phyloP scores from a whole-genome alignment of 2,329 filamentous ascomycete species.

The Chaetomiaceae sp. region DNA sequence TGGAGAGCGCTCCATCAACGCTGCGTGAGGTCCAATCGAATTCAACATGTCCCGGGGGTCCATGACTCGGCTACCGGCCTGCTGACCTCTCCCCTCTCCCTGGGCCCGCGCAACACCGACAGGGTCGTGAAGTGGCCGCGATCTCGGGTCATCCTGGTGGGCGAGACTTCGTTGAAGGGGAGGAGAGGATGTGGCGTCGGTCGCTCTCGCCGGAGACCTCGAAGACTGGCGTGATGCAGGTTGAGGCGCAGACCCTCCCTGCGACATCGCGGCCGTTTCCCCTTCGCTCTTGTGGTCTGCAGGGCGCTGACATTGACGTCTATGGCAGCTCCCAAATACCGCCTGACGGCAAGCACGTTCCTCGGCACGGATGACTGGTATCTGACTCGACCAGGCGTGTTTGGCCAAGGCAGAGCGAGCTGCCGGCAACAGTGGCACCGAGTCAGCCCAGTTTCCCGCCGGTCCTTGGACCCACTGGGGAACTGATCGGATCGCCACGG shows the following conservation, averaged over 20 bases:
- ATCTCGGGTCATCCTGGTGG: conserved; percentile 28
- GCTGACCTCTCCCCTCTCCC: conserved; percentile 26
- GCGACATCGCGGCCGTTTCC: conserved; percentile 59
- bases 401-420: conserved; percentile 11
- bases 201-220: conserved; percentile 38
- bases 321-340: conserved; percentile 23
- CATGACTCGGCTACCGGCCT: conserved; percentile 31
- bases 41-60: conserved; percentile 42
- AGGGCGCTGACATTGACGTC: conserved; percentile 53
- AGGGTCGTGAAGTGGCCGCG: conserved; percentile 26
- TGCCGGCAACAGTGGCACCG: conserved; percentile 11
- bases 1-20: conserved; percentile 13
- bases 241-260: conserved; percentile 51
- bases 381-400: conserved; percentile 13
- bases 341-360: conserved; percentile 16
- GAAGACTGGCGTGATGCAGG: conserved; percentile 47
- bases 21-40: conserved; percentile 31
- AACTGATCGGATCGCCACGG: conserved; percentile 24
- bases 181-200: conserved; percentile 30
- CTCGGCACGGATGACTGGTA: conserved; percentile 16
- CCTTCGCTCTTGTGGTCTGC: conserved; percentile 45
- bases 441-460: conserved; percentile 19
- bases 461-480: conserved; percentile 17
- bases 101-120: conserved; percentile 25
- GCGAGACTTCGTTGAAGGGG: conserved; percentile 27